Base-by-base conservation (phyloP, 2,329 filamentous ascomycete species). In the Cercospora zeina region DNA sequence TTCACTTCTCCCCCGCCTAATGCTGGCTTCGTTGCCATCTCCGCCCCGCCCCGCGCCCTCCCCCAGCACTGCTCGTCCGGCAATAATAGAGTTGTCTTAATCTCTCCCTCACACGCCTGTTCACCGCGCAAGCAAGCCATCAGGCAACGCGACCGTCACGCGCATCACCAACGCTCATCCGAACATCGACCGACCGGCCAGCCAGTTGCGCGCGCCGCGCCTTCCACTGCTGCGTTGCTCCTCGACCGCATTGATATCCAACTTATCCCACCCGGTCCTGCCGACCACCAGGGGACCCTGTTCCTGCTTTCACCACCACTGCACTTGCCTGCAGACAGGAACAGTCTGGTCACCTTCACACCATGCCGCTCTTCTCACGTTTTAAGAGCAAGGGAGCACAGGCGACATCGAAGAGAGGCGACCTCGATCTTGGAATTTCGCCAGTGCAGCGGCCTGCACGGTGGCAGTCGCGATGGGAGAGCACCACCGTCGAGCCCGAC, bases 401-500 rank as follows among this genome's bases (percentile, higher is more conserved):
- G 75, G 79, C 72, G 62, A 87, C 85, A 76, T 78, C 79, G 62
- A 90, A 92, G 79, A 62, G 64, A 30, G 60, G 67, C 33, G 65
- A 67, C 56, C 42, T 61, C 34, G 67, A 68, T 58, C 63, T 62
- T 47, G 58, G 58, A 39, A 49, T 60, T n/a, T 58, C 84, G 78
- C 70, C 70, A 82, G 85, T 87, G 37, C 77, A 82, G 64, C 91
- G 92, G 78, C 90, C 89, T 60, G 62, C 58, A 27, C 85, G 84
- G 76, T 97, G 91, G 89, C 67, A 73, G 89, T 91, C 64, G 90
- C 97, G 91, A 67, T 99, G 92, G 86, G 83, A 87, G 65, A 89
- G 93, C 72, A 90, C 84, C 59, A 85, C 87, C 51, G 88, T 99
- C 68, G 88, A 91, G 58, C 89, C 93, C 4, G 91, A 96, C 68